Evolutionary conservation across 75 land plant species (phyloP).

Genomic region (Adiantum capillusveneris): DNA sequence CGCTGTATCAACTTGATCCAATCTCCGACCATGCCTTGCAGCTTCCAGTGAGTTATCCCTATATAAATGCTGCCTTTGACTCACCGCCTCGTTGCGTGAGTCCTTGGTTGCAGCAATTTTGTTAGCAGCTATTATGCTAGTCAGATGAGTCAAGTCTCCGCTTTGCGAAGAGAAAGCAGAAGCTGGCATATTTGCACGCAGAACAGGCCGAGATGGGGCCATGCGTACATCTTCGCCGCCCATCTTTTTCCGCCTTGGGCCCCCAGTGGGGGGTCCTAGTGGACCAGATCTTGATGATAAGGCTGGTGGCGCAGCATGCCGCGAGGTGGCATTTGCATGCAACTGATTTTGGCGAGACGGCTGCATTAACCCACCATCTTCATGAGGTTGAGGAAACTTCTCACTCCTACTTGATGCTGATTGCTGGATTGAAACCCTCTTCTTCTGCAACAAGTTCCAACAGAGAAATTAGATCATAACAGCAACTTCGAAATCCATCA

Average conservation of each 20-base stretch:
- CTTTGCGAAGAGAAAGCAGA: conserved; percentile 9
- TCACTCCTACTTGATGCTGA: conserved; percentile 85
- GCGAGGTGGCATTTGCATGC: conserved; percentile 43
- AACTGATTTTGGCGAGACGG: conserved; percentile 33
- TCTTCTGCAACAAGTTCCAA: conserved; percentile 36
- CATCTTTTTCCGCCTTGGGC: conserved; percentile 26
- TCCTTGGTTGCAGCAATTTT: too few species aligned
- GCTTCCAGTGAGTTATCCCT: too few species aligned
- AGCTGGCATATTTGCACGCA: conserved; percentile 15
- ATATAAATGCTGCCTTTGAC: too few species aligned
- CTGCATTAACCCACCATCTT: conserved; percentile 60
- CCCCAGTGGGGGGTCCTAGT: conserved; percentile 26
- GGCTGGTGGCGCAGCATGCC: conserved; percentile 31
- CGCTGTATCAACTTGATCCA: too few species aligned
- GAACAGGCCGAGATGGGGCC: conserved; percentile 10
- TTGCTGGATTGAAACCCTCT: conserved; percentile 55
- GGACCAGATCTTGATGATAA: conserved; percentile 13
- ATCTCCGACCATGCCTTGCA: too few species aligned
- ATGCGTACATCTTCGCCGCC: conserved; percentile 8
- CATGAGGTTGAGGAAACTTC: conserved; percentile 84
- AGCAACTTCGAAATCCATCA: too few species aligned
- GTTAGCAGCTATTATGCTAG: too few species aligned
- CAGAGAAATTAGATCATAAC: too few species aligned
- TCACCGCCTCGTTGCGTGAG: too few species aligned
- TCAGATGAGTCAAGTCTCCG: too few species aligned